Percentiles rank a stretch among this genome's conserved stretches.
Evolutionary conservation across 768 basidiomycete species (phyloP).

Genomic region (Pisolithus orientalis): DNA sequence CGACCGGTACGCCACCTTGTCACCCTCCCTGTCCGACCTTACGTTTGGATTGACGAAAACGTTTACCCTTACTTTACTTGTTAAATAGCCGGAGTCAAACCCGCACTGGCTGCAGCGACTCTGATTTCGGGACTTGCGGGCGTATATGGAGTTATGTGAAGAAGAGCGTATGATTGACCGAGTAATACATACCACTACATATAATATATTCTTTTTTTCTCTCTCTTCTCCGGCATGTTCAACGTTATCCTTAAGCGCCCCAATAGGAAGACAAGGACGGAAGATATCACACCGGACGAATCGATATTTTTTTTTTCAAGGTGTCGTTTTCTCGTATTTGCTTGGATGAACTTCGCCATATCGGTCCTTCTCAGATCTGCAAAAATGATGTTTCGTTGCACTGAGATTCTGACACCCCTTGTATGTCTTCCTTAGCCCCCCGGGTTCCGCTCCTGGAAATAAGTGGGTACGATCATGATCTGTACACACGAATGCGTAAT

Average conservation of each 20-base stretch:
- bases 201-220: constrained; percentile 44
- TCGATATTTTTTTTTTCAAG: constrained; percentile 14
- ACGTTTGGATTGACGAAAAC: constrained; percentile 31
- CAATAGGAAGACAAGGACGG: constrained; percentile 18
- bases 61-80: constrained; percentile 25
- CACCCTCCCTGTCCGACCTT: constrained; percentile 17
- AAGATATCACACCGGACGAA: constrained; percentile 13
- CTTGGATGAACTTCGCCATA: constrained; percentile 26
- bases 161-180: constrained; percentile 65
- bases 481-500: constrained; percentile 32
- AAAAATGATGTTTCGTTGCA: constrained; percentile 26
- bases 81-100: constrained; percentile 79
- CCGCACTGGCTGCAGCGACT: constrained; percentile 84
- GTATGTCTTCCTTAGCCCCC: constrained; percentile 31
- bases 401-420: constrained; percentile 29
- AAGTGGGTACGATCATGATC: constrained; percentile 31
- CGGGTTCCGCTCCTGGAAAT: constrained; percentile 37
- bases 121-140: constrained; percentile 88
- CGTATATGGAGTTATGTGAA: constrained; percentile 94
- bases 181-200: constrained; percentile 32
- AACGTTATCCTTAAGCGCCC: constrained; percentile 18
- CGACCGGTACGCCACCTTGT: constrained; percentile 67
- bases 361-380: constrained; percentile 31
- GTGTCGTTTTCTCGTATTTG: constrained; percentile 18
- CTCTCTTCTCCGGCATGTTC: constrained; percentile 27